Evolutionary conservation across 805 yeast genomes (phyloP), one percentile per base, ranked within the genome.

Genomic region (Candida endomychidarum): DNA sequence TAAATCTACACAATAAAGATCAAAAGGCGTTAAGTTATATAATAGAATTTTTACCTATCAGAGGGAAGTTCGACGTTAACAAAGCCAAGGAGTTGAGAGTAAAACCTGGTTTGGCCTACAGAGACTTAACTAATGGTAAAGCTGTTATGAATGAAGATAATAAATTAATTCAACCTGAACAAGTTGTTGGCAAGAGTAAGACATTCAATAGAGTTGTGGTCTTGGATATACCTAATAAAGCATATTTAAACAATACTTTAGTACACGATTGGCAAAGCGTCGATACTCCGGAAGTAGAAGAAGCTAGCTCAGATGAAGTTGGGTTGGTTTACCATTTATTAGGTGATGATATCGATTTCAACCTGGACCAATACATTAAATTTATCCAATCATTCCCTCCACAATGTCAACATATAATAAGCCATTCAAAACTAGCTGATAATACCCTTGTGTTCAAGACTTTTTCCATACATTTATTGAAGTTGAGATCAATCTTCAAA

Each of bases 31-130:
- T 88, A 3, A 80, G 75, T 51, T 90, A 83, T 56, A 70, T 86
- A n/a, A 66, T 91, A 5, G 72, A 78, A 19, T 77, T 86, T 30
- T 64, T 75, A 29, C 80, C 89, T 0, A 67, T 77, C 0, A 68
- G 96, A 52, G 98, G 99, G 0, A 83, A 75, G 53, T 93, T 93
- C 54, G 67, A 78, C 42, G 77, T 77, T 0, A 64, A 69, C 7
- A 79, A 72, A 52, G 97, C 98, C 1, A 65, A 60, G 16, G 76
- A 66, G 31, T 61, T 89, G 15, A 89, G 90, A 0, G 77, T 91
- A 7, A 82, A 83, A 21, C 75, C 76, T 3, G 89, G 93, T 0
- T 66, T 72, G 6, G 54, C 73, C 17, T 87, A 67, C 58, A 76
- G 80, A 10, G 56, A 68, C 15, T 69, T 93, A 35, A 72, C 90